phyloP scores from a whole-genome alignment of 345 rosid genomes.

The Rhizophora apiculata region DNA sequence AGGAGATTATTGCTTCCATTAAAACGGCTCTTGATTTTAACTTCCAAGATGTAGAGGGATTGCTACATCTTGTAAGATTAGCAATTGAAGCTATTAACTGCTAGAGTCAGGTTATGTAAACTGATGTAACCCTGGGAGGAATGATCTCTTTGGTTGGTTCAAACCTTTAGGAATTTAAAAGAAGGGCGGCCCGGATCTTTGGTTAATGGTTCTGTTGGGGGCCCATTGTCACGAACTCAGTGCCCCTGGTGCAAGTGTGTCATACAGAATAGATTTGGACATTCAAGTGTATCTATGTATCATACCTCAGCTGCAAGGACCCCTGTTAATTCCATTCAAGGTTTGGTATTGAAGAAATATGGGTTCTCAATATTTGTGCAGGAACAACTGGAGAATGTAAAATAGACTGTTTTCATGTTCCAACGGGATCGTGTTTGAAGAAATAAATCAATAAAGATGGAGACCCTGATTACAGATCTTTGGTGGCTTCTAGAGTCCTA shows the following conservation, averaged over 20 bases:
- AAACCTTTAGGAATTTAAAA: conserved; percentile 10
- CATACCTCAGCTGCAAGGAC: conserved; percentile 25
- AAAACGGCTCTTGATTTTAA: conserved; percentile 88
- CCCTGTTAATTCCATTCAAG: conserved; percentile 17
- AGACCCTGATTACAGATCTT: conserved; percentile 11
- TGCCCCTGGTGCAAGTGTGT: conserved; percentile 30
- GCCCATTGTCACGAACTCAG: conserved; percentile 8
- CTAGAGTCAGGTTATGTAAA: conserved; percentile 23
- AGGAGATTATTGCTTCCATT: conserved; percentile 60
- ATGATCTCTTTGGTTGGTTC: conserved; percentile 10
- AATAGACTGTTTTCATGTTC: conserved; percentile 15
- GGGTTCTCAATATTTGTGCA: conserved; percentile 16
- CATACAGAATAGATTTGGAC: conserved; percentile 17
- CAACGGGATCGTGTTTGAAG: conserved; percentile 22
- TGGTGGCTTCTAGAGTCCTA: conserved; percentile 22
- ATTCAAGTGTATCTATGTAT: conserved; percentile 18
- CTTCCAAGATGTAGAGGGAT: conserved; percentile 87
- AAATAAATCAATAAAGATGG: conserved; percentile 26
- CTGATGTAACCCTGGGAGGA: conserved; percentile 15
- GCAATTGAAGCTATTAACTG: conserved; percentile 77
- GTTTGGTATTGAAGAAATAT: conserved; percentile 17
- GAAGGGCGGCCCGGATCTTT: conserved; percentile 11
- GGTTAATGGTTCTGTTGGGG: conserved; percentile 16
- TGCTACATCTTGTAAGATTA: conserved; percentile 69
- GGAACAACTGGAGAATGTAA: conserved; percentile 13